Base-by-base conservation (phyloP, 208 protist genomes). In the Trypanosoma lewisi region DNA sequence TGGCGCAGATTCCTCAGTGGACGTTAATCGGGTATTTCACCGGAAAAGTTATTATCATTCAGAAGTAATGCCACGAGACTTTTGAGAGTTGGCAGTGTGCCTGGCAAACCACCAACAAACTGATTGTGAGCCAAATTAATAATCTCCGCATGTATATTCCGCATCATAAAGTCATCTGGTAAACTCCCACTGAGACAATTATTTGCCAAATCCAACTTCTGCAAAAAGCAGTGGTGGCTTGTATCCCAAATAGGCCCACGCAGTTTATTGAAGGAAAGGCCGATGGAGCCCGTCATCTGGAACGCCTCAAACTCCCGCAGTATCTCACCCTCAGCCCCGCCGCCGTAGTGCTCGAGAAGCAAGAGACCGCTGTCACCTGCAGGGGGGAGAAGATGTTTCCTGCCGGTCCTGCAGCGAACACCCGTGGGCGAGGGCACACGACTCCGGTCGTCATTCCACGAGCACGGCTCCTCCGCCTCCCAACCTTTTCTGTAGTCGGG, bases 241-340 rank as follows among this genome's bases (percentile, higher is more conserved):
- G 66, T 71, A 34, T 71, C 55, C 66, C 56, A 71, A 11, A 71
- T 28, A 34, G 55, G 19, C 1, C 66, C 66, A n/a, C 30, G 36
- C 21, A 71, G 19, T 28, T 65, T 65, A 34, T 71, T 71, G 30
- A 36, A 50, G 19, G 48, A 30, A 27, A 71, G 27, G 23, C 41
- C 42, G 31, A 71, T 65, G n/a, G 50, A 1, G 31, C 23, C 23
- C 8, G 55, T 56, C 55, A 62, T 63, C n/a, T 71, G 66, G 34
- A 71, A 71, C 9, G 66, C 42, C 36, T 62, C 51, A 34, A 71
- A 71, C 31, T 71, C 66, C 49, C 34, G 27, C 21, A 56, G 56
- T 2, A 71, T 39, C 14, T 55, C 25, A 9, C 66, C 56, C 34
- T 63, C 66, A 6, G 66, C 66, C 17, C 58, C 33, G 0, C 66